Base-by-base conservation (phyloP, 169 alveolate species). In the Plasmodium reichenowi region DNA sequence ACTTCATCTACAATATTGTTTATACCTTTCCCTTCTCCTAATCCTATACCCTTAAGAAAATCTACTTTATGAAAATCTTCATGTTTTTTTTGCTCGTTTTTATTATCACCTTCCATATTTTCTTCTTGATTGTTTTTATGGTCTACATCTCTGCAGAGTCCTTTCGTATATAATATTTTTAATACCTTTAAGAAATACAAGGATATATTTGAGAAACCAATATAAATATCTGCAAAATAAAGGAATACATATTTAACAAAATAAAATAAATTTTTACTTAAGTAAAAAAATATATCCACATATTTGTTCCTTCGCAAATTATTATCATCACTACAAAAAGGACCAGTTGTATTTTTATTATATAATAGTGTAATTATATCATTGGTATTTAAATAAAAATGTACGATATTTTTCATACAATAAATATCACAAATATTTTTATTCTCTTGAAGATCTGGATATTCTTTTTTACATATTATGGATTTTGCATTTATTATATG, bases 1-100 rank as follows among this genome's bases (percentile, higher is more conserved):
- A 92, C 92, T 68, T 95, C 92, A 43, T 86, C 93, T 48, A 88
- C 89, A 29, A 93, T 89, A 63, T 96, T 94, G 85, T 92, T 95
- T 50, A 91, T 70, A 47, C 94, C 96, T 71, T 92, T 90, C 22
- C 94, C 93, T 47, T 93, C 92, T 26, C 95, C 96, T 52, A 92
- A 93, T 12, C 94, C 94, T 13, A 93, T 74, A 24, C 95, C 95
- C 56, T 94, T 86, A 2, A 93, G 88, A 68, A 88, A 72, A 52
- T 94, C 92, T 22, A 91, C 94, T 22, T 94, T 89, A 8, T 93
- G 93, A 26, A 94, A 89, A 15, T 89, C 89, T 2, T 96, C 95
- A 62, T 94, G 83, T 29, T 96, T 93, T 52, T 94, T 92, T 45
- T 93, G 76, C 13, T 56, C 64, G 10, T 92, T 91, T 22, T 93